Evolutionary conservation across 345 rosid species (phyloP).

Genomic region (Turnera subulata): DNA sequence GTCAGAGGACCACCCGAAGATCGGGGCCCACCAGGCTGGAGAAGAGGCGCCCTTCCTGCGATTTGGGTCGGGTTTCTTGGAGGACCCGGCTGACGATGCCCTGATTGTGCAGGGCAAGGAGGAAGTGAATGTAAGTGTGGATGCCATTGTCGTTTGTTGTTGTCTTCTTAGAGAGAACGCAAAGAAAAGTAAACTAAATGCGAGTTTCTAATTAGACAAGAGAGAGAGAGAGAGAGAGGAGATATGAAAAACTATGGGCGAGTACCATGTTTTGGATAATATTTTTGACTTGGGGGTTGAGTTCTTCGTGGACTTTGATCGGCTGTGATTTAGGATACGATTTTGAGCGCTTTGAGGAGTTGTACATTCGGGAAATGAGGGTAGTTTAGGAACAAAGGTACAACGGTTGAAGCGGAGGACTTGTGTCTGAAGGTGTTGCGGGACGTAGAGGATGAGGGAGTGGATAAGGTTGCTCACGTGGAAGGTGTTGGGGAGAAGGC

Average conservation of each 20-base stretch:
- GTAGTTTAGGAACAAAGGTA: too few relatives aligned
- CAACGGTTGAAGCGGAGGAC: too few relatives aligned
- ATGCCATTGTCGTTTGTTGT: slow-evolving; percentile 47
- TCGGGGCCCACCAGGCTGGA: slow-evolving; percentile 58
- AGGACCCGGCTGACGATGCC: slow-evolving; percentile 28
- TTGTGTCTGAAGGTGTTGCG: too few relatives aligned
- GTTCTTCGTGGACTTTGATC: too few relatives aligned
- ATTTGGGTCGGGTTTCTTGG: slow-evolving; percentile 20
- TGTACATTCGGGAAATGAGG: too few relatives aligned
- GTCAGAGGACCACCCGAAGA: slow-evolving; percentile 59
- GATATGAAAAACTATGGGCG: neutral
- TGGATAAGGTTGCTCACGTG: too few relatives aligned
- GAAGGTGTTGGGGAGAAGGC: too few relatives aligned
- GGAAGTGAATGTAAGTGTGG: slow-evolving; percentile 28
- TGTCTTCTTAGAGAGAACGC: slow-evolving; percentile 2
- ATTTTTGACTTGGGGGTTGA: too few relatives aligned
- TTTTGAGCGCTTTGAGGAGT: too few relatives aligned
- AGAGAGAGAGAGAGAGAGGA: slow-evolving; percentile 4
- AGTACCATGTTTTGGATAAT: neutral
- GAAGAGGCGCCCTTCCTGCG: slow-evolving; percentile 20
- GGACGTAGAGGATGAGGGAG: too few relatives aligned
- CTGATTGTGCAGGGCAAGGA: slow-evolving; percentile 38
- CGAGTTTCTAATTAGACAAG: neutral
- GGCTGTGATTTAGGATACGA: too few relatives aligned
- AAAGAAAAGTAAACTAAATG: too few relatives aligned